Base-by-base conservation (phyloP, 768 basidiomycete species). In the Russula olivacea region DNA sequence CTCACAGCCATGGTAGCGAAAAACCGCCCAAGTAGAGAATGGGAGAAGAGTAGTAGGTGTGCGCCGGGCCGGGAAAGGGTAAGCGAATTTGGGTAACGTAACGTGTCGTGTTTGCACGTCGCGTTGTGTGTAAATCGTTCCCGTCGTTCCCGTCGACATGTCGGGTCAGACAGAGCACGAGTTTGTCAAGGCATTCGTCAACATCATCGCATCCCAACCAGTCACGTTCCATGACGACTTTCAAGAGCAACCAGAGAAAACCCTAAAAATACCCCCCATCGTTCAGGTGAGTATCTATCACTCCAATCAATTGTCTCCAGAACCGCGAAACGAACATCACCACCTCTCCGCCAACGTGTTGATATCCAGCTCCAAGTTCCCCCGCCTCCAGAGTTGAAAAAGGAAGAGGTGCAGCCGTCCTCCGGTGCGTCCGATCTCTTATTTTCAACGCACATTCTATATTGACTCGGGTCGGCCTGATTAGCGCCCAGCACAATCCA, bases 211-310 rank as follows among this genome's bases (percentile, higher is more conserved):
- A 0, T 76, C 79, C 2, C 87, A 90, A 72, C 86, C 87, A 28
- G 79, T 92, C 61, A 78, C 76, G 4, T 92, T 85, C 70, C 73
- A 77, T 43, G 83, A 92, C 74, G 86, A 91, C 74, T 91, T 89
- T 73, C 87, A 88, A 72, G 86, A 89, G 56, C 84, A 86, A 0
- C 81, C 83, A 0, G 75, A 83, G 58, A 78, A 85, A 64, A 82
- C 81, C 14, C 79, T 91, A 59, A 89, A 80, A 74, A 85, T 78
- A 67, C 78, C 91, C n/a, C 83, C 87, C 12, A 74, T 89, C 30
- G 75, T 92, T 60, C 84, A 83, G 53, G 90, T 89, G 61, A 68
- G 83, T 41, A 1, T 15, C 45, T 50, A 0, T 11, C 43, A 9
- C n/a, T 21, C n/a, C 9, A 10, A 41, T 23, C 30, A 38, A 50